These are phyloP conservation scores for Diversispora epigaea DNA, from an alignment of 192 early-diverging fungal genomes.

Conservation along the genomic window DNA sequence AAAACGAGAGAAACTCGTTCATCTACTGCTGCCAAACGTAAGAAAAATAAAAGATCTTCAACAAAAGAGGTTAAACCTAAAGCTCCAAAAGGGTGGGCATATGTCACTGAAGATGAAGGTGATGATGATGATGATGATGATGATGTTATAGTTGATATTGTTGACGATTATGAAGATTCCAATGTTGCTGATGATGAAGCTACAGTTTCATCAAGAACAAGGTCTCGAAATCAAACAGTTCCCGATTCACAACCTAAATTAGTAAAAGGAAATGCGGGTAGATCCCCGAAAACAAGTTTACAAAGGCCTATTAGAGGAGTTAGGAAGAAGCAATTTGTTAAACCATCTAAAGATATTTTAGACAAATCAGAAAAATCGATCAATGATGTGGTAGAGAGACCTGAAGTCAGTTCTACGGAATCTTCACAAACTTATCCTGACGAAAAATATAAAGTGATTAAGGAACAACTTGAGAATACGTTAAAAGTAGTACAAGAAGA, in stretches of 20 bases:
- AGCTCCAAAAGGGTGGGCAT: slow-evolving; percentile 49
- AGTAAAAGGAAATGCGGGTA: background rate
- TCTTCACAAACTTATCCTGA: no score
- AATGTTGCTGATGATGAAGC: background rate
- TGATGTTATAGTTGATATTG: background rate
- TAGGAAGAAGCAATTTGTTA: background rate
- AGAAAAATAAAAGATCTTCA: background rate
- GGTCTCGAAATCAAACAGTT: slow-evolving; percentile 6
- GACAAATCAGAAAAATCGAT: background rate
- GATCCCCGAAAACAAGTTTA: background rate
- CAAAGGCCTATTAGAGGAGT: background rate
- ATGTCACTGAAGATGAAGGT: slow-evolving; percentile 44
- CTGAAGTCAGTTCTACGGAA: no score
- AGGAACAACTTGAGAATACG: background rate
- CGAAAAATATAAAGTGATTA: background rate
- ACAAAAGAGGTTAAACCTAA: background rate
- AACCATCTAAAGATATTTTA: no score
- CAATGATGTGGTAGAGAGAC: background rate
- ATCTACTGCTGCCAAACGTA: background rate
- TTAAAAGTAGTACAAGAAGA: background rate
- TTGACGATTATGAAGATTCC: background rate
- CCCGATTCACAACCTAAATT: background rate
- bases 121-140: slow-evolving; percentile 33
- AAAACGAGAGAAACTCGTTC: background rate
- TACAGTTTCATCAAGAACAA: slow-evolving; percentile 3